Percentiles rank a stretch among this genome's conserved stretches.
These are phyloP conservation scores for Eimeria acervulina DNA, from an alignment of 169 alveolate genomes.

Conservation along the genomic window DNA sequence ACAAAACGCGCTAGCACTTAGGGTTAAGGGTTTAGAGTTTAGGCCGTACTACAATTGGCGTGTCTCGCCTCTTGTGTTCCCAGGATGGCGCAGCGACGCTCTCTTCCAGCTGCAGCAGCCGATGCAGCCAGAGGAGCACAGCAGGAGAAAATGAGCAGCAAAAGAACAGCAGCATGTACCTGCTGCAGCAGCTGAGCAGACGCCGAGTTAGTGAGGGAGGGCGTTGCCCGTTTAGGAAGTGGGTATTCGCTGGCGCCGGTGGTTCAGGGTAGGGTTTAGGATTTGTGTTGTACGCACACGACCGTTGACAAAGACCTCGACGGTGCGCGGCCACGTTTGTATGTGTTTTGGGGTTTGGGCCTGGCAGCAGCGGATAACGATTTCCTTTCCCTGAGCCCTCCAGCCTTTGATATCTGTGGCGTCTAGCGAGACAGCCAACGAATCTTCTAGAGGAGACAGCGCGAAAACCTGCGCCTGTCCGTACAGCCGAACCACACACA, in stretches of 20 bases:
- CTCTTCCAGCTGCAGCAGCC: conserved; percentile 78
- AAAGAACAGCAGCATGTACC: background rate
- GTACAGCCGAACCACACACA: conserved; percentile 4
- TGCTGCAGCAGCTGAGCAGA: background rate
- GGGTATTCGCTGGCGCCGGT: background rate
- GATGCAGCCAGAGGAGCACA: background rate
- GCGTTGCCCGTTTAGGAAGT: background rate
- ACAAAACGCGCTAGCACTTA: background rate
- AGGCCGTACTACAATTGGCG: conserved; percentile 87
- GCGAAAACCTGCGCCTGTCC: background rate
- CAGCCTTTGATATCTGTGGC: background rate
- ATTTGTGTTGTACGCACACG: conserved; percentile 38
- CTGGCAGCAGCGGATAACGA: conserved; percentile 58
- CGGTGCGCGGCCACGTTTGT: conserved; percentile 78
- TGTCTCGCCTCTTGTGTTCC: conserved; percentile 94
- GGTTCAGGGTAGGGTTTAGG: background rate
- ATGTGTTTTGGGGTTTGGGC: conserved; percentile 58
- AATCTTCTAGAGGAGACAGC: background rate
- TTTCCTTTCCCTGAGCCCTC: conserved; percentile 18
- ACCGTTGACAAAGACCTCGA: conserved; percentile 63
- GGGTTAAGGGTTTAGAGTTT: conserved; percentile 74
- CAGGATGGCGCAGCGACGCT: conserved; percentile 91
- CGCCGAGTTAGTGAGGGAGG: background rate
- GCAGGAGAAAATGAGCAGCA: background rate
- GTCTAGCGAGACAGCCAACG: background rate